phyloP scores from a whole-genome alignment of 306 rosid genomes.

The Elaeagnus macrophylla region DNA sequence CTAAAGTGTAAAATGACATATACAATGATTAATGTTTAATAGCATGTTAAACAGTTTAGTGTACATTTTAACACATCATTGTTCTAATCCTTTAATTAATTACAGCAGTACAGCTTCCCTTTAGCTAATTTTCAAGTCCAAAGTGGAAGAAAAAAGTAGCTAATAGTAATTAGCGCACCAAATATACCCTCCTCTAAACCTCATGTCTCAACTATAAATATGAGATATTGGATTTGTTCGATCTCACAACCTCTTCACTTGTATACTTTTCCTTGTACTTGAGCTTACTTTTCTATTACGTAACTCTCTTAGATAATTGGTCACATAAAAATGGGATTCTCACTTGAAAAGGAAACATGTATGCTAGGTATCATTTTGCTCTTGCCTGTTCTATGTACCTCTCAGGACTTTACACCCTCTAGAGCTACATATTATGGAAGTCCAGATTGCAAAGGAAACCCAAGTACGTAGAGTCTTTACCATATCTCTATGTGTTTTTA shows the following conservation, averaged over 20 bases:
- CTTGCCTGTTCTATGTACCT: slow-evolving; percentile 43
- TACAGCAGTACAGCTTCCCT: neutral
- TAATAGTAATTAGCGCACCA: slow-evolving; percentile 13
- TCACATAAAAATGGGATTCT: slow-evolving; percentile 28
- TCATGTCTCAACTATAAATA: slow-evolving; percentile 37
- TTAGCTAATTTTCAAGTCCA: neutral
- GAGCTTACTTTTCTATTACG: slow-evolving; percentile 1
- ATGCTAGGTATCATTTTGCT: slow-evolving; percentile 32
- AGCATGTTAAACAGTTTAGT: neutral
- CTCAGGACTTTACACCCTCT: slow-evolving; percentile 42
- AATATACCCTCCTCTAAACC: neutral
- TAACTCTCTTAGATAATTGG: neutral
- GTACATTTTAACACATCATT: neutral
- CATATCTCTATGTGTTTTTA: neutral
- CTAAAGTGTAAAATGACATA: too few species aligned
- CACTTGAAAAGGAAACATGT: slow-evolving; percentile 19
- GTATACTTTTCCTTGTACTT: slow-evolving; percentile 2
- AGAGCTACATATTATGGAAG: slow-evolving; percentile 86
- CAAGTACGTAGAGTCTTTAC: slow-evolving; percentile 36
- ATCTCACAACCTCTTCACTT: slow-evolving; percentile 19
- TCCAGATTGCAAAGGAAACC: slow-evolving; percentile 68
- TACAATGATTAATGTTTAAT: too few species aligned
- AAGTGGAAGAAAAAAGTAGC: slow-evolving; percentile 27
- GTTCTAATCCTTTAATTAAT: neutral
- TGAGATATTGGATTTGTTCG: slow-evolving; percentile 14